Percentiles rank a stretch among this genome's conserved stretches.
phyloP scores from a whole-genome alignment of 2,329 filamentous ascomycete genomes.

The Aschersonia sp. region DNA sequence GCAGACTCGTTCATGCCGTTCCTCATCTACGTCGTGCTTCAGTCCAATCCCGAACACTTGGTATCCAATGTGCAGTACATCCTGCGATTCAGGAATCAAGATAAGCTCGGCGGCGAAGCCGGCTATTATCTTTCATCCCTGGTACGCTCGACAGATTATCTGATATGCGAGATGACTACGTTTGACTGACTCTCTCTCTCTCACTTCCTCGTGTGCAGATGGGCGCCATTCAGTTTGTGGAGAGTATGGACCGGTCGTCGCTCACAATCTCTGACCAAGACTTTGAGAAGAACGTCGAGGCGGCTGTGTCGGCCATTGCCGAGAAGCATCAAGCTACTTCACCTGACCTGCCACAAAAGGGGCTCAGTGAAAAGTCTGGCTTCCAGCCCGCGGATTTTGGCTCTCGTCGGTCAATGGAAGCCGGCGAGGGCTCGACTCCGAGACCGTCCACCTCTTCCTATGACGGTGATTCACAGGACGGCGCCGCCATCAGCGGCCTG shows the following conservation, averaged over 20 bases:
- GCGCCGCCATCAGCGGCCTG: conserved; percentile 68
- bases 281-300: conserved; percentile 93
- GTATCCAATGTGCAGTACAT: conserved; percentile 99
- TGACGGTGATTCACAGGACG: conserved; percentile 47
- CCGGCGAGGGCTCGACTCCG: conserved; percentile 20
- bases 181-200: neutral
- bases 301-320: conserved; percentile 86
- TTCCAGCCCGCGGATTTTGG: conserved; percentile 13
- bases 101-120: conserved; percentile 92
- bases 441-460: conserved; percentile 40
- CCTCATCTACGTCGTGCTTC: conserved; percentile 88
- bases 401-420: conserved; percentile 27
- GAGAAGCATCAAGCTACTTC: conserved; percentile 60
- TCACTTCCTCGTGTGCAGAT: conserved; percentile 32
- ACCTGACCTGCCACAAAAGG: conserved; percentile 23
- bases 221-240: conserved; percentile 92
- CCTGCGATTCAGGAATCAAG: conserved; percentile 88
- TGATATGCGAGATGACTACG: neutral
- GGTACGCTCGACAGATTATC: conserved; percentile 23
- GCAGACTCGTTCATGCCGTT: conserved; percentile 93
- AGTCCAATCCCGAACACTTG: conserved; percentile 86
- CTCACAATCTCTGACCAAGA: conserved; percentile 89
- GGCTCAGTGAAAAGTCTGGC: conserved; percentile 29
- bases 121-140: conserved; percentile 96
- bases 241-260: conserved; percentile 87